Conservation (phyloP, 2,329 filamentous ascomycete genomes). For the Diaporthe capsici region DNA sequence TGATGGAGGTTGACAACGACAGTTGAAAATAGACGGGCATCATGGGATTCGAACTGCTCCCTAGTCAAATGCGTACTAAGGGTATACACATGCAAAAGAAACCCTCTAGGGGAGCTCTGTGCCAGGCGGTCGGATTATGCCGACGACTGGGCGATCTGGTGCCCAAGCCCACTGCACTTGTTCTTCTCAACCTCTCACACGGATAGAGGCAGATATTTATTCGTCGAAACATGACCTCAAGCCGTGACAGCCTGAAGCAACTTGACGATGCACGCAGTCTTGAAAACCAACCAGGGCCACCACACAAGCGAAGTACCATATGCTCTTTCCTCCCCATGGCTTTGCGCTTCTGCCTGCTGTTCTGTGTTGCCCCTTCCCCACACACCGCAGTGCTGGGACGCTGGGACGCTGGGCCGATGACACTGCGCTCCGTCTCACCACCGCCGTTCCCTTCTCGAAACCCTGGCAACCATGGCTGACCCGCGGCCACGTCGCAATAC, state of each 20-base stretch:
- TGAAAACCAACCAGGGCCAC: background rate
- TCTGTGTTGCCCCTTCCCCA: constrained; percentile 8
- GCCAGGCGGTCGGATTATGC: background rate
- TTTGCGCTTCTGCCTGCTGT: background rate
- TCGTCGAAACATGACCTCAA: constrained; percentile 4
- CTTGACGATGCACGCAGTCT: background rate
- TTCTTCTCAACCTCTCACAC: background rate
- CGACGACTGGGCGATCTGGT: background rate
- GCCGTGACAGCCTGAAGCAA: background rate
- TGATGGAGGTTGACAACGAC: background rate
- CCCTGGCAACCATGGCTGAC: constrained; percentile 14
- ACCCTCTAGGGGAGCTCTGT: background rate
- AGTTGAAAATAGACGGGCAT: background rate
- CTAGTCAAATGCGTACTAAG: background rate
- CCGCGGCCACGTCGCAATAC: background rate
- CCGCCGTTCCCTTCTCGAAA: background rate
- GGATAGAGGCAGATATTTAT: background rate
- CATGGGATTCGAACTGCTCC: background rate
- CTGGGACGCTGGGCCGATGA: background rate
- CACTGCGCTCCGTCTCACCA: background rate
- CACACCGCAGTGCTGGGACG: background rate
- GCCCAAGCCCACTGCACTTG: background rate
- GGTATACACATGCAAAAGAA: background rate
- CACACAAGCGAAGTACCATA: constrained; percentile 35
- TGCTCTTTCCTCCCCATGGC: background rate